phyloP scores from a whole-genome alignment of 2,329 filamentous ascomycete genomes.

The Sporothrix pseudoabietina region DNA sequence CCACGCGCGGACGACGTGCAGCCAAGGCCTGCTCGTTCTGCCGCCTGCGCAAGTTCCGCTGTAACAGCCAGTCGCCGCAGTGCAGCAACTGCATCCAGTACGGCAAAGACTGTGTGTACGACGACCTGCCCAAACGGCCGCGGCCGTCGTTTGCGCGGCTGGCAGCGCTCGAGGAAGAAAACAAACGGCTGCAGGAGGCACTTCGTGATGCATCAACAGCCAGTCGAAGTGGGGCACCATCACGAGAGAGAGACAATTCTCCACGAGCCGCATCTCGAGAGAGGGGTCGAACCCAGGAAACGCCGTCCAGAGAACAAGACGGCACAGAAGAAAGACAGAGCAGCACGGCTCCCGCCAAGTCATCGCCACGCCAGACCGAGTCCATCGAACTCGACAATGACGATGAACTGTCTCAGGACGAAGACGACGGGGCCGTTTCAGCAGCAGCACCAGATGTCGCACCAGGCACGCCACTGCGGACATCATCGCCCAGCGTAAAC shows the following conservation, averaged over 20 bases:
- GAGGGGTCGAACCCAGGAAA: neutral
- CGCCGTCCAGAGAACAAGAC: neutral
- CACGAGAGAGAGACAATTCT: neutral
- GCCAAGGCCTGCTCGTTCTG: constrained; percentile 28
- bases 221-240: constrained; percentile 37
- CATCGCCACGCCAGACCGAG: neutral
- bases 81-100: constrained; percentile 38
- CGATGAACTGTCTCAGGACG: neutral
- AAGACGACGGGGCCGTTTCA: neutral
- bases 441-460: neutral
- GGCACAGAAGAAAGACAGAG: neutral
- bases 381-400: constrained; percentile 1
- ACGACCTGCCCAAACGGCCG: constrained; percentile 32
- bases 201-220: constrained; percentile 27
- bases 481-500: neutral
- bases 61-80: constrained; percentile 26
- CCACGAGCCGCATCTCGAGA: neutral
- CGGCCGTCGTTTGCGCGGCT: constrained; percentile 7
- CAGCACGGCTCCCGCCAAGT: neutral
- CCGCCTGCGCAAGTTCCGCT: constrained; percentile 28
- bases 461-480: neutral
- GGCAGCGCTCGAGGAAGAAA: constrained; percentile 13
- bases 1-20: constrained; percentile 14
- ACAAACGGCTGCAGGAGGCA: constrained; percentile 32
- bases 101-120: constrained; percentile 48